Conservation (phyloP, 2,329 filamentous ascomycete species). For the Penicillium sp. region DNA sequence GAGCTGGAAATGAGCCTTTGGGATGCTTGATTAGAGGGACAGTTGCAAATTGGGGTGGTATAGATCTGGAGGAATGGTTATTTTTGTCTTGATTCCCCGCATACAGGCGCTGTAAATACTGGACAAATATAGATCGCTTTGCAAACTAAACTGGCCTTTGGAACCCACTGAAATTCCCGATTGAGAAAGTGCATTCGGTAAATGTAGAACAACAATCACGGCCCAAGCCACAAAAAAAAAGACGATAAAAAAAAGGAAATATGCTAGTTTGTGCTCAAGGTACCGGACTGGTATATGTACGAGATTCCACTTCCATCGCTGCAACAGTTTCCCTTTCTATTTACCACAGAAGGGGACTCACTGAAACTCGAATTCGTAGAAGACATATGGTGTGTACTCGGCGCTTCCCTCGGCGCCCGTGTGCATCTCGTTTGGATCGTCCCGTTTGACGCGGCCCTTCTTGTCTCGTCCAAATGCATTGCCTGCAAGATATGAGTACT, state of each 20-base stretch:
- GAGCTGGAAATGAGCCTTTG: background rate
- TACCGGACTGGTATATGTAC: conserved; percentile 31
- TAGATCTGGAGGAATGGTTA: conserved; percentile 10
- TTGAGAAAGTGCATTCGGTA: background rate
- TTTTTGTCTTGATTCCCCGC: conserved; percentile 16
- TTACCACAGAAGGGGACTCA: conserved; percentile 34
- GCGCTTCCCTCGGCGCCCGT: conserved; percentile 68
- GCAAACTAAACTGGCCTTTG: background rate
- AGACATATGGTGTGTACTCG: conserved; percentile 96
- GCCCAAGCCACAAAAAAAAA: background rate
- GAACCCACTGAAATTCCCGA: background rate
- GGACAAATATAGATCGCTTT: conserved; percentile 24
- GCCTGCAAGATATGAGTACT: conserved; percentile 89
- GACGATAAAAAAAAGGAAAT: conserved; percentile 2
- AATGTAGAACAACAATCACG: background rate
- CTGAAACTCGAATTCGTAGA: conserved; percentile 87
- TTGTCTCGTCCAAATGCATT: conserved; percentile 95
- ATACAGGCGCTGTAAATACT: conserved; percentile 23
- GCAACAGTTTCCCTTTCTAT: background rate
- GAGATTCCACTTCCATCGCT: conserved; percentile 7
- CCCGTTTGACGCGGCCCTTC: conserved; percentile 87
- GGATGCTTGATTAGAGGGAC: background rate
- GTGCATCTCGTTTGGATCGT: conserved; percentile 88
- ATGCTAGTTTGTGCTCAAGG: conserved; percentile 29
- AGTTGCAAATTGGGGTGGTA: conserved; percentile 18